phyloP scores from a whole-genome alignment of 2,329 filamentous ascomycete genomes.

The Trichoderma sp. region DNA sequence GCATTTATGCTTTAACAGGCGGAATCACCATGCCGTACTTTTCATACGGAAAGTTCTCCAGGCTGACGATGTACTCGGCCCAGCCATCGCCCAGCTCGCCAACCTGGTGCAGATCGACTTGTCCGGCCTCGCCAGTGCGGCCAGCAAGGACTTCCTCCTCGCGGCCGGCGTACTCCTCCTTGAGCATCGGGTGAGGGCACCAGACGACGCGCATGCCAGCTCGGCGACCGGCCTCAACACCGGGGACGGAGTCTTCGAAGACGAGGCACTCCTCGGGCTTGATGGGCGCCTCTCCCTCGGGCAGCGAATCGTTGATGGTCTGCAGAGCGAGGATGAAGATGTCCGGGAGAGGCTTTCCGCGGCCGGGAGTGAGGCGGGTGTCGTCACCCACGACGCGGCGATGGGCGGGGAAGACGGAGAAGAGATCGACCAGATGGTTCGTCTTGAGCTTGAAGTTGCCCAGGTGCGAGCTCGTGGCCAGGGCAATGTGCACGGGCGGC shows the following conservation, averaged over 20 bases:
- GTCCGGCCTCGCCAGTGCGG: conserved; percentile 64
- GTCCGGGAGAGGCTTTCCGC: conserved; percentile 93
- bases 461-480: conserved; percentile 76
- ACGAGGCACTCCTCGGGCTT: conserved; percentile 85
- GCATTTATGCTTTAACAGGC: neutral
- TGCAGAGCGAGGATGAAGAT: conserved; percentile 87
- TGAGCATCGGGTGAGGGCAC: conserved; percentile 79
- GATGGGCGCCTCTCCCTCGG: conserved; percentile 61
- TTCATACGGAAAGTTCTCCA: conserved; percentile 56
- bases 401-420: conserved; percentile 63
- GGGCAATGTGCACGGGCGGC: conserved; percentile 66
- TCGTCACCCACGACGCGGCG: conserved; percentile 85
- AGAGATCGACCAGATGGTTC: conserved; percentile 54
- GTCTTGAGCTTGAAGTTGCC: conserved; percentile 78
- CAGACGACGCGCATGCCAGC: conserved; percentile 95
- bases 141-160: conserved; percentile 84
- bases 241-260: conserved; percentile 92
- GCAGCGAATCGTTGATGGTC: conserved; percentile 74
- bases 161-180: conserved; percentile 70
- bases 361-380: conserved; percentile 65
- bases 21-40: conserved; percentile 56
- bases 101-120: conserved; percentile 52
- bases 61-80: conserved; percentile 51
- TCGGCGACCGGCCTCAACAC: conserved; percentile 83
- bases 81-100: conserved; percentile 59